phyloP scores from a whole-genome alignment of 2,329 filamentous ascomycete genomes.

The Emergomyces orientalis region DNA sequence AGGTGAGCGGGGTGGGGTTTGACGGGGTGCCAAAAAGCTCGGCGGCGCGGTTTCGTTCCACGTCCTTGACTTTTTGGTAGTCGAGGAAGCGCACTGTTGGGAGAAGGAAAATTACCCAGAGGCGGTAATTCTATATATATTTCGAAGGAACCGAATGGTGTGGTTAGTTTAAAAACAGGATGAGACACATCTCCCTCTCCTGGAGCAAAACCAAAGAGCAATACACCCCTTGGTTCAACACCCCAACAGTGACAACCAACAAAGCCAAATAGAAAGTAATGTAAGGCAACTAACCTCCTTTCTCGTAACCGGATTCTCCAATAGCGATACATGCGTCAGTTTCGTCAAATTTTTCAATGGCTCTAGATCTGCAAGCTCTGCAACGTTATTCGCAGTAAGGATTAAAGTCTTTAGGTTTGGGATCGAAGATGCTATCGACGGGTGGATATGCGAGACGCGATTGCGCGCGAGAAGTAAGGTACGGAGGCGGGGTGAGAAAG shows the following conservation, averaged over 20 bases:
- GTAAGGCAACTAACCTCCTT: conserved; percentile 63
- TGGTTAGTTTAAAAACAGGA: background rate
- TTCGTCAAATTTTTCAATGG: conserved; percentile 58
- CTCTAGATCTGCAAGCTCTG: conserved; percentile 80
- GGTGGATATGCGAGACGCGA: conserved; percentile 72
- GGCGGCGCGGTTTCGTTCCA: conserved; percentile 63
- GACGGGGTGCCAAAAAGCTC: conserved; percentile 70
- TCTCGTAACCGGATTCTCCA: conserved; percentile 82
- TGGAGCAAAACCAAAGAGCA: background rate
- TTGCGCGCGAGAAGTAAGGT: conserved; percentile 87
- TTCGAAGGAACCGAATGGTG: background rate
- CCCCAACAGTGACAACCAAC: background rate
- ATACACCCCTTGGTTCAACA: background rate
- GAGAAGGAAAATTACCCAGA: conserved; percentile 82
- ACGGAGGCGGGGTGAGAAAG: conserved; percentile 75
- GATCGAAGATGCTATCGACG: conserved; percentile 61
- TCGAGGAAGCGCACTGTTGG: conserved; percentile 83
- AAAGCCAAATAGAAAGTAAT: background rate
- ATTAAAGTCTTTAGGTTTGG: conserved; percentile 77
- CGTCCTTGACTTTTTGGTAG: conserved; percentile 81
- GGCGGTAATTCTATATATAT: conserved; percentile 65
- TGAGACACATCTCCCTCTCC: background rate
- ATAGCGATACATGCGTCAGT: conserved; percentile 69
- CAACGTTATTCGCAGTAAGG: conserved; percentile 70
- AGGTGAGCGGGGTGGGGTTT: conserved; percentile 69